Conservation (phyloP, 2,329 filamentous ascomycete species). For the Claviceps monticola region DNA sequence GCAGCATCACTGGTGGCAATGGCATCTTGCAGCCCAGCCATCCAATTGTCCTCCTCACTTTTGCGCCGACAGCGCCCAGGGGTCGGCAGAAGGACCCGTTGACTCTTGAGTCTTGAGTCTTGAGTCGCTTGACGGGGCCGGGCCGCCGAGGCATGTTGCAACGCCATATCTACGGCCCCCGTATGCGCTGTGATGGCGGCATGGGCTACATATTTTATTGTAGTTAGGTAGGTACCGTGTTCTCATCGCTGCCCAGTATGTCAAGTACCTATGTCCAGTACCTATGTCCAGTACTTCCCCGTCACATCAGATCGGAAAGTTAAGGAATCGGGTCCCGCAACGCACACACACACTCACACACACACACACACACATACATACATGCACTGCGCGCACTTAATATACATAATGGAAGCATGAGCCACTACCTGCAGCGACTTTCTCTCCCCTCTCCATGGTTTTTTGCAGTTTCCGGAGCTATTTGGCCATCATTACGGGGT, state of each 20-base stretch:
- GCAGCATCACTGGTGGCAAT: conserved; percentile 4
- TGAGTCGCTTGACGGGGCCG: not conserved
- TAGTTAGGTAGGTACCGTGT: not conserved
- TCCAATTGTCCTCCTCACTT: conserved; percentile 9
- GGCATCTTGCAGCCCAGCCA: conserved; percentile 8
- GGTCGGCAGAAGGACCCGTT: conserved; percentile 1
- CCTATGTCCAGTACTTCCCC: not conserved
- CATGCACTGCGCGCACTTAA: too few relatives aligned
- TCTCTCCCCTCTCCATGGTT: conserved; percentile 7
- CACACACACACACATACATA: too few relatives aligned
- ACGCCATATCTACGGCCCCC: not conserved
- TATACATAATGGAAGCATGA: conserved; percentile 34
- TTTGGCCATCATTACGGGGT: conserved; percentile 18
- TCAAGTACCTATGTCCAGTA: too few relatives aligned
- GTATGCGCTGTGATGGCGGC: conserved; percentile 1
- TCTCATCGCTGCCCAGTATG: too few relatives aligned
- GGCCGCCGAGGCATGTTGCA: not conserved
- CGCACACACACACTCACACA: too few relatives aligned
- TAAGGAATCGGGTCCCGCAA: too few relatives aligned
- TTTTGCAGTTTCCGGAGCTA: conserved; percentile 27
- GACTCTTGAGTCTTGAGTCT: not conserved
- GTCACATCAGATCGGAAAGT: not conserved
- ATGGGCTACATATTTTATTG: not conserved
- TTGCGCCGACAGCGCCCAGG: conserved; percentile 6
- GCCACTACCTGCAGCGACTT: conserved; percentile 25